phyloP scores from a whole-genome alignment of 2,329 filamentous ascomycete species.

The Blumeria graminis region DNA sequence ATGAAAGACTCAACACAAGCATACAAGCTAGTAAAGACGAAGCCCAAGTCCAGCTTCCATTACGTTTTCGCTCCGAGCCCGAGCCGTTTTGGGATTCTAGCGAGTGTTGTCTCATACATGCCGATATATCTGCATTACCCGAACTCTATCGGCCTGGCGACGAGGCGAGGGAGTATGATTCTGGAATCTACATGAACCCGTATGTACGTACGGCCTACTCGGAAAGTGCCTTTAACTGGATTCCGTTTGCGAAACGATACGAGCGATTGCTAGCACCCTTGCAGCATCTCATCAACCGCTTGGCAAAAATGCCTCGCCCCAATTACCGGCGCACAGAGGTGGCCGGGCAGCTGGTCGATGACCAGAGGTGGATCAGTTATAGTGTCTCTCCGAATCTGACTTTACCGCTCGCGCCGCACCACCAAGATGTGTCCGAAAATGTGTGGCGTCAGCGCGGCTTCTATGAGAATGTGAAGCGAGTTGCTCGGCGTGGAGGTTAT shows the following conservation, averaged over 20 bases:
- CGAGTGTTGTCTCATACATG: slow-evolving; percentile 36
- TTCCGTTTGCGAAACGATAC: slow-evolving; percentile 34
- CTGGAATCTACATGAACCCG: slow-evolving; percentile 49
- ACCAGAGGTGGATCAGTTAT: slow-evolving; percentile 22
- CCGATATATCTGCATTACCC: slow-evolving; percentile 19
- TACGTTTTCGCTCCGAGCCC: slow-evolving; percentile 28
- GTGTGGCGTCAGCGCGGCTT: background rate
- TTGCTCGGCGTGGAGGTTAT: background rate
- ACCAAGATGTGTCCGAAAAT: background rate
- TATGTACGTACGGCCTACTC: slow-evolving; percentile 50
- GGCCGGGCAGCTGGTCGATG: slow-evolving; percentile 28
- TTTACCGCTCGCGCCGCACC: background rate
- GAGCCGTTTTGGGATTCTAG: slow-evolving; percentile 38
- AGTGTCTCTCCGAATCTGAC: background rate
- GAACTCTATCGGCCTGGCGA: background rate
- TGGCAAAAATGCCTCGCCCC: slow-evolving; percentile 29
- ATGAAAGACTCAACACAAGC: background rate
- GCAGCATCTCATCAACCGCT: slow-evolving; percentile 31
- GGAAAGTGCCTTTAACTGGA: slow-evolving; percentile 28
- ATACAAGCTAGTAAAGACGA: background rate
- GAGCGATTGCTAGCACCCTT: slow-evolving; percentile 37
- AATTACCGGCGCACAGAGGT: slow-evolving; percentile 36
- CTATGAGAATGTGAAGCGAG: background rate
- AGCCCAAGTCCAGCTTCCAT: slow-evolving; percentile 5
- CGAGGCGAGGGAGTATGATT: slow-evolving; percentile 17